A percentile compares a stretch with the other conserved stretches of the same genome.
These are phyloP conservation scores for Sugiyamaella castrensis DNA, from an alignment of 1,139 yeast genomes.

Conservation along the genomic window DNA sequence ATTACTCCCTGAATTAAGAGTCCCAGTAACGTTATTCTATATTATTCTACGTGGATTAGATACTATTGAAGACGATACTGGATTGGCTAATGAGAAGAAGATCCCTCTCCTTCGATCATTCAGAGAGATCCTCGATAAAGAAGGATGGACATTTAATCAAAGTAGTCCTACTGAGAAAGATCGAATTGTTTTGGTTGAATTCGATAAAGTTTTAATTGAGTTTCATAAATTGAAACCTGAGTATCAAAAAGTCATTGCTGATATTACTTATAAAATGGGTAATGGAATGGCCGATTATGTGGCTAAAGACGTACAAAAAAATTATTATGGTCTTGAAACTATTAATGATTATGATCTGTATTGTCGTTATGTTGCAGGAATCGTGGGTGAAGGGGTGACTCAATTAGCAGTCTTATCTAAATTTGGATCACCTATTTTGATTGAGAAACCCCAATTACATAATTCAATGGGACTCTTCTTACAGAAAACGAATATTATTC, in stretches of 20 bases:
- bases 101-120: conserved; percentile 72
- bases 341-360: conserved; percentile 80
- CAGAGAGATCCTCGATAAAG: conserved; percentile 50
- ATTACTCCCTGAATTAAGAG: conserved; percentile 83
- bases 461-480: conserved; percentile 93
- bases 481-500: conserved; percentile 91
- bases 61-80: conserved; percentile 96
- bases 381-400: conserved; percentile 95
- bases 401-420: conserved; percentile 52
- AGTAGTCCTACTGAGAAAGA: conserved; percentile 74
- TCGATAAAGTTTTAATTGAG: conserved; percentile 64
- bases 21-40: conserved; percentile 76
- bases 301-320: conserved; percentile 66
- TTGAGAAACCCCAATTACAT: conserved; percentile 55
- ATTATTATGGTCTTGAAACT: conserved; percentile 73
- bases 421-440: conserved; percentile 47
- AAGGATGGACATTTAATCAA: conserved; percentile 78
- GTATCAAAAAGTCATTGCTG: conserved; percentile 74
- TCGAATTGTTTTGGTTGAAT: conserved; percentile 71
- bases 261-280: conserved; percentile 84
- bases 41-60: conserved; percentile 86
- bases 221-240: conserved; percentile 69
- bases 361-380: conserved; percentile 96
- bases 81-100: conserved; percentile 66
- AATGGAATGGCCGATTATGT: conserved; percentile 97